These are phyloP conservation scores for Thielaviopsis populi DNA, from an alignment of 2,329 filamentous ascomycete species.

Conservation along the genomic window DNA sequence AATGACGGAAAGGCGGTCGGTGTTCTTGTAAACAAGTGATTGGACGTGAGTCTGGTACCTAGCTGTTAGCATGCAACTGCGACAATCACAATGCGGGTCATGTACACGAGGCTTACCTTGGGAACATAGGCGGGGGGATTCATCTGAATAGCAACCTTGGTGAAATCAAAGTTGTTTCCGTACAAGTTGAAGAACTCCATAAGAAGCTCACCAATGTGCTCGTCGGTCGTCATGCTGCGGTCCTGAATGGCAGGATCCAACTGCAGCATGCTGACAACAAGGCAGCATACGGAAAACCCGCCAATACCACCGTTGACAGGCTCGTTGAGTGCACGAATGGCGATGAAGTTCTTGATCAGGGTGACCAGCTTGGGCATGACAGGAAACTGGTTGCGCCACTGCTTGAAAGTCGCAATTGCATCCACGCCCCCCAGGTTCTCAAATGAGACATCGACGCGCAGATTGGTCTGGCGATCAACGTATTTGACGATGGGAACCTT, in stretches of 20 bases:
- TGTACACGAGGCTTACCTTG: conserved; percentile 43
- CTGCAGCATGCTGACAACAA: conserved; percentile 80
- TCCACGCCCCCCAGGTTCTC: conserved; percentile 73
- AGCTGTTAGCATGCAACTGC: conserved; percentile 6
- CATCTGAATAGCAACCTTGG: conserved; percentile 57
- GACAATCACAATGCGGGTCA: not conserved
- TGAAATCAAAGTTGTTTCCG: conserved; percentile 63
- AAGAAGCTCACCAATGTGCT: conserved; percentile 65
- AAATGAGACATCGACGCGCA: conserved; percentile 88
- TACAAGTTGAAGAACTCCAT: conserved; percentile 85
- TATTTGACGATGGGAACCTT: conserved; percentile 91
- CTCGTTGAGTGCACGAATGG: conserved; percentile 83
- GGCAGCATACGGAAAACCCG: conserved; percentile 84
- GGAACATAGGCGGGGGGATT: conserved; percentile 57
- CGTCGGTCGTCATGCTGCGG: conserved; percentile 39
- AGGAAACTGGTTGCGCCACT: conserved; percentile 67
- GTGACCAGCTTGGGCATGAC: conserved; percentile 76
- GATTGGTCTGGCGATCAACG: conserved; percentile 57
- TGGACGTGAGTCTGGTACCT: conserved; percentile 29
- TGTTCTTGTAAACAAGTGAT: conserved; percentile 41
- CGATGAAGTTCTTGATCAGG: conserved; percentile 79
- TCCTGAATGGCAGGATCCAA: conserved; percentile 57
- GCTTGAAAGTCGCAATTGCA: conserved; percentile 64
- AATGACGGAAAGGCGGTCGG: conserved; percentile 65
- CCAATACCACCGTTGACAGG: conserved; percentile 82